These are phyloP conservation scores for Bryoglossum gracile DNA, from an alignment of 495 filamentous ascomycete genomes.

Conservation along the genomic window DNA sequence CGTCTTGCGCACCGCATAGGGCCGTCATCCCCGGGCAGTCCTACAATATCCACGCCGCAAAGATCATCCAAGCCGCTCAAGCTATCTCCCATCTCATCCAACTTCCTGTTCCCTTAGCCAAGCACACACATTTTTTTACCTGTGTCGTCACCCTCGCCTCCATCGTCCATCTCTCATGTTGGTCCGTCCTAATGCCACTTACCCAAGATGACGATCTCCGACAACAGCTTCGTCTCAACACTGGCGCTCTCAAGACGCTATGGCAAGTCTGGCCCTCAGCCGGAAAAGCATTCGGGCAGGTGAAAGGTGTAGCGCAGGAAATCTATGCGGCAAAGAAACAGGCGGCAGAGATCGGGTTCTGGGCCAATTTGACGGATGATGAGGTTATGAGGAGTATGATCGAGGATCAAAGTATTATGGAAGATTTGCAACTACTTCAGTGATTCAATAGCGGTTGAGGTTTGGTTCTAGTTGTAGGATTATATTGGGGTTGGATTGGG, in stretches of 20 bases:
- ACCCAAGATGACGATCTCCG: slow-evolving; percentile 61
- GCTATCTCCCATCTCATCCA: slow-evolving; percentile 72
- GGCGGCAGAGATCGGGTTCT: slow-evolving; percentile 44
- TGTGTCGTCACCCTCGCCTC: slow-evolving; percentile 68
- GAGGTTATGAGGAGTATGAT: slow-evolving; percentile 47
- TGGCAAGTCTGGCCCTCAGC: slow-evolving; percentile 74
- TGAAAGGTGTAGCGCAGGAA: slow-evolving; percentile 62
- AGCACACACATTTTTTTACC: slow-evolving; percentile 84
- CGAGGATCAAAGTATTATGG: slow-evolving; percentile 48
- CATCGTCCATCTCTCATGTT: slow-evolving; percentile 54
- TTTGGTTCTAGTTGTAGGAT: background rate
- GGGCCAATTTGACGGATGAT: slow-evolving; percentile 45
- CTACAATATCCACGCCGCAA: slow-evolving; percentile 67
- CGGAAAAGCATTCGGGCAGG: slow-evolving; percentile 62
- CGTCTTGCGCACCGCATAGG: slow-evolving; percentile 49
- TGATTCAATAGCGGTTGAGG: background rate
- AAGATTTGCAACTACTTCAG: slow-evolving; percentile 32
- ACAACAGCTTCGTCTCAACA: slow-evolving; percentile 71
- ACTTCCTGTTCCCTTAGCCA: slow-evolving; percentile 61
- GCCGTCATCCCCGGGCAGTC: slow-evolving; percentile 46
- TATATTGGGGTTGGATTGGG: background rate
- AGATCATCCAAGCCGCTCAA: slow-evolving; percentile 70
- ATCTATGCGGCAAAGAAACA: slow-evolving; percentile 49
- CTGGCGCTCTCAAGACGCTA: slow-evolving; percentile 71
- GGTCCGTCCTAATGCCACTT: slow-evolving; percentile 48